Percentiles rank a stretch among this genome's conserved stretches.
These are phyloP conservation scores for Eimeria mitis DNA, from an alignment of 169 alveolate genomes.

Conservation along the genomic window DNA sequence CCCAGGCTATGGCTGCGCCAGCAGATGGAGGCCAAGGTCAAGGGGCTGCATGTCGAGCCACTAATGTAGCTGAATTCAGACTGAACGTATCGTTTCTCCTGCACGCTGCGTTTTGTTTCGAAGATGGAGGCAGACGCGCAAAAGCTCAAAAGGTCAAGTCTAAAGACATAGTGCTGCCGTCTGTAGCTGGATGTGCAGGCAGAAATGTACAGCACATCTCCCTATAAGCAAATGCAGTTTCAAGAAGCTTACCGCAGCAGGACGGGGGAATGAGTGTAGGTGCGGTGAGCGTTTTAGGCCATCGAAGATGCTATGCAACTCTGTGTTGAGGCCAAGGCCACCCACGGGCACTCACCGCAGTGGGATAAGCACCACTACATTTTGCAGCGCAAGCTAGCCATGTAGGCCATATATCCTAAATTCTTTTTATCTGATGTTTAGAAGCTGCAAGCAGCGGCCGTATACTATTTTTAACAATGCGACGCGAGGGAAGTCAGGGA, in stretches of 20 bases:
- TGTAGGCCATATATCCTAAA: background rate
- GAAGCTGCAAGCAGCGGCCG: background rate
- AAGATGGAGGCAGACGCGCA: conserved; percentile 67
- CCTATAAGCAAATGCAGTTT: background rate
- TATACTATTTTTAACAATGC: background rate
- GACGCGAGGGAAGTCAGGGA: background rate
- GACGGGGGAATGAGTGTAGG: background rate
- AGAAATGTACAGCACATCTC: background rate
- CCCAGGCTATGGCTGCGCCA: conserved; percentile 12
- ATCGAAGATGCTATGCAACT: conserved; percentile 67
- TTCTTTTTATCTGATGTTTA: too few relatives aligned
- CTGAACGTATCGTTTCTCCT: conserved; percentile 34
- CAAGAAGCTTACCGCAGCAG: background rate
- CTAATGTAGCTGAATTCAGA: background rate
- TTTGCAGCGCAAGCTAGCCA: conserved; percentile 70
- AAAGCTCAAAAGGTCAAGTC: conserved; percentile 64
- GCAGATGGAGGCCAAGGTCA: conserved; percentile 6
- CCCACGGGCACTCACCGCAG: conserved; percentile 55
- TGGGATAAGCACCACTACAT: conserved; percentile 28
- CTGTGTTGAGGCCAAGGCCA: conserved; percentile 32
- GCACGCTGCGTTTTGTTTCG: conserved; percentile 64
- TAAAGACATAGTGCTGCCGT: conserved; percentile 1
- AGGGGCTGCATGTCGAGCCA: background rate
- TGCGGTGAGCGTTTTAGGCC: conserved; percentile 51
- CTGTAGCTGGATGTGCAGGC: background rate